These are phyloP conservation scores for Aspergillus conjunctus DNA, from an alignment of 495 filamentous ascomycete genomes.

Conservation along the genomic window DNA sequence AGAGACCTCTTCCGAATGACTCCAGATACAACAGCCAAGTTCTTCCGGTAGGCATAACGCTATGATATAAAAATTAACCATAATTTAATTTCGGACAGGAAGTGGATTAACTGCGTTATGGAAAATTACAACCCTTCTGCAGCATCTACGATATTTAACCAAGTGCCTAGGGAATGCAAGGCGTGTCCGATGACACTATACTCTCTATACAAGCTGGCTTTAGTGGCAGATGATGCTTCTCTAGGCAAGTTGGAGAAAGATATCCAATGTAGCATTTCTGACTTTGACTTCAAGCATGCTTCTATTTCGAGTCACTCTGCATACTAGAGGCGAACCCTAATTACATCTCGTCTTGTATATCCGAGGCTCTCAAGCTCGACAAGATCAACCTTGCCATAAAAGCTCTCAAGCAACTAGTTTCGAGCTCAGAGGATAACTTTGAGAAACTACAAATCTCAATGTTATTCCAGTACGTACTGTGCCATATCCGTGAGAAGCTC, in stretches of 20 bases:
- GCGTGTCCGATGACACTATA: slow-evolving; percentile 67
- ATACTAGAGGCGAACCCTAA: slow-evolving; percentile 50
- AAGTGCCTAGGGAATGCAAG: slow-evolving; percentile 60
- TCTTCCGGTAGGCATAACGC: slow-evolving; percentile 58
- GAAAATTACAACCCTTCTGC: slow-evolving; percentile 52
- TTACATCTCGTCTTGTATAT: slow-evolving; percentile 73
- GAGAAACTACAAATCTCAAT: slow-evolving; percentile 41
- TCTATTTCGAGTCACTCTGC: slow-evolving; percentile 58
- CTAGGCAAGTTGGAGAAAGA: slow-evolving; percentile 41
- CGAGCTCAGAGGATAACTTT: slow-evolving; percentile 54
- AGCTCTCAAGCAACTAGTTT: slow-evolving; percentile 60
- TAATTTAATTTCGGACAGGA: slow-evolving; percentile 52
- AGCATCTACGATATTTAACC: slow-evolving; percentile 56
- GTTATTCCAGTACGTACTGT: slow-evolving; percentile 54
- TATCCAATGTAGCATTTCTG: background rate
- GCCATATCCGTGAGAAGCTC: background rate
- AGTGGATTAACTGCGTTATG: slow-evolving; percentile 67
- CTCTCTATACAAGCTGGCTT: slow-evolving; percentile 72
- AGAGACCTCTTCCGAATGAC: slow-evolving; percentile 66
- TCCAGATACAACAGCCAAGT: slow-evolving; percentile 62
- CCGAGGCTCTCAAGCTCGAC: slow-evolving; percentile 69
- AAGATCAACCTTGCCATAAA: slow-evolving; percentile 58
- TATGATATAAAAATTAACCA: background rate
- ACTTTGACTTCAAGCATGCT: slow-evolving; percentile 42
- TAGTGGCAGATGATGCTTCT: slow-evolving; percentile 58